Base-by-base conservation (phyloP, 257 asterid genomes). In the Vinca minor region DNA sequence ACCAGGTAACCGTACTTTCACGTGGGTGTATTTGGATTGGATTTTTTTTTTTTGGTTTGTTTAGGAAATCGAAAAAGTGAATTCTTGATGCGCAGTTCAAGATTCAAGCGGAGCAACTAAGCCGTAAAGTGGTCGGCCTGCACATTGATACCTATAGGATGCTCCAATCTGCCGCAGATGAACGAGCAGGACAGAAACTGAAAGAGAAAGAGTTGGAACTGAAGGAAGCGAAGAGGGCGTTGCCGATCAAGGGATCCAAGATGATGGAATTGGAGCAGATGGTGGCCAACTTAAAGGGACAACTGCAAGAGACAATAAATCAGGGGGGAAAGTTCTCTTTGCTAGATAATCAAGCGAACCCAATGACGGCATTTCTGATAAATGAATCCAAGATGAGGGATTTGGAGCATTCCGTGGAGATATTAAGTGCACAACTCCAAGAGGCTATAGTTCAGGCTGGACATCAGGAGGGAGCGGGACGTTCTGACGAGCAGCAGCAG, bases 81-180 rank as follows among this genome's bases (percentile, higher is more conserved):
- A 7, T 34, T 34, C 38, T 25, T 38, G 5, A 26, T 28, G 6
- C 10, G 18, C 13, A 28, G 14, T 62, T 1, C 47, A 4, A 34
- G 3, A 2, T 35, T 74, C 78, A 85, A 87, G 59, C 48, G 1
- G 74, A 76, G 12, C 67, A 64, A n/a, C 47, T 83, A 47, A 65
- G 48, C 55, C 70, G 64, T 3, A 67, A 64, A 12, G 3, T 81
- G 9, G 14, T 9, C 0, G 70, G 52, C 6, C 28, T 44, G 63
- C 23, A 74, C 38, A 65, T 21, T 55, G 69, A 50, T 29, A 62
- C 71, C 14, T 60, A 32, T 53, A 21, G 11, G 49, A 25, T 8
- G 12, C 46, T 66, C 34, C 58, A 21, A 29, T 63, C 8, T 1
- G 64, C 17, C 0, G 76, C 70, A 1, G 71, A 76, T 49, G 78